Conservation (phyloP, 768 basidiomycete genomes). For the Hericium rajendrae region DNA sequence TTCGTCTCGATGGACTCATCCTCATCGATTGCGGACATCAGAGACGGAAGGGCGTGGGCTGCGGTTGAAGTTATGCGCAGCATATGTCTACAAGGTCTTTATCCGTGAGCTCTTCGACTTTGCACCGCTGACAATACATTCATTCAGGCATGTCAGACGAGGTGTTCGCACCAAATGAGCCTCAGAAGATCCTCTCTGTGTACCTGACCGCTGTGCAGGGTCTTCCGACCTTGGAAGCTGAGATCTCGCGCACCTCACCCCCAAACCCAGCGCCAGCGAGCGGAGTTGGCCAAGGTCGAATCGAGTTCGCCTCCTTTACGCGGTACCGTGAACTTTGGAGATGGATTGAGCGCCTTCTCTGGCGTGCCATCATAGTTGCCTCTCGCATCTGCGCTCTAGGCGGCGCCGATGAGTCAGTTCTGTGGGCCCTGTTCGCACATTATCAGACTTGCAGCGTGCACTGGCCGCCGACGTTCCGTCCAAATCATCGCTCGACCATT, state of each 20-base stretch:
- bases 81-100: slow-evolving; percentile 66
- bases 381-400: slow-evolving; percentile 35
- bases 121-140: background rate
- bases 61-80: slow-evolving; percentile 67
- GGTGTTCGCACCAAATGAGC: slow-evolving; percentile 38
- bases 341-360: slow-evolving; percentile 76
- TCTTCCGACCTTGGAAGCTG: slow-evolving; percentile 37
- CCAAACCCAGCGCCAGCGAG: slow-evolving; percentile 21
- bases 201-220: slow-evolving; percentile 51
- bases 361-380: slow-evolving; percentile 65
- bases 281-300: slow-evolving; percentile 23
- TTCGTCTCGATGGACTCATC: slow-evolving; percentile 34
- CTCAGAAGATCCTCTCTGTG: slow-evolving; percentile 40
- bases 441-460: slow-evolving; percentile 52
- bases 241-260: slow-evolving; percentile 27
- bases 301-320: slow-evolving; percentile 47
- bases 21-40: slow-evolving; percentile 41
- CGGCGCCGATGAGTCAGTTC: slow-evolving; percentile 28
- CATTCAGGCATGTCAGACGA: slow-evolving; percentile 69
- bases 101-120: slow-evolving; percentile 1
- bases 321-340: slow-evolving; percentile 78
- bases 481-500: slow-evolving; percentile 64
- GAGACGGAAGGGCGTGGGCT: slow-evolving; percentile 65
- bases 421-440: slow-evolving; percentile 57
- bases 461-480: slow-evolving; percentile 77